Conservation (phyloP, 2,329 filamentous ascomycete genomes). For the Alternaria sp. region DNA sequence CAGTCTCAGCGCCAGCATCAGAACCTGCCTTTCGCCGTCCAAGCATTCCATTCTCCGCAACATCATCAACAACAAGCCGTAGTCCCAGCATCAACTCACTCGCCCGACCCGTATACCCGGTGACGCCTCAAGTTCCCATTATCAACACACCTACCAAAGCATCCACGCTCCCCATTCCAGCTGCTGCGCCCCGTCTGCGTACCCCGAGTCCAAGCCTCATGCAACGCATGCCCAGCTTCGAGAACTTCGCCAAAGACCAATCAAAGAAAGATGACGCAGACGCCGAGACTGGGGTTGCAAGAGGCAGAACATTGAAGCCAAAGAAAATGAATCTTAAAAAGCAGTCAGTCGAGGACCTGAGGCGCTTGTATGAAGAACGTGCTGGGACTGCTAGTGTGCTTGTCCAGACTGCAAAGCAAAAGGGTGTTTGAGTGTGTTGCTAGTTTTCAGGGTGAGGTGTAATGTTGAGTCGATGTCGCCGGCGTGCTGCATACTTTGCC, state of each 20-base stretch:
- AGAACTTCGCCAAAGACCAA: constrained; percentile 26
- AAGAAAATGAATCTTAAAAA: constrained; percentile 53
- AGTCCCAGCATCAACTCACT: constrained; percentile 45
- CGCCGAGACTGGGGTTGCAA: constrained; percentile 11
- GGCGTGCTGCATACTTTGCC: neutral
- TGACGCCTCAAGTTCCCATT: constrained; percentile 24
- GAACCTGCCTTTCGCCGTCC: constrained; percentile 37
- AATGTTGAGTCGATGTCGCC: neutral
- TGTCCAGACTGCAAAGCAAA: constrained; percentile 19
- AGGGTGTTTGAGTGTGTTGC: neutral
- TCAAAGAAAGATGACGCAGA: constrained; percentile 18
- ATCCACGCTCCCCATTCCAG: constrained; percentile 38
- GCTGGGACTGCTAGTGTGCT: constrained; percentile 49
- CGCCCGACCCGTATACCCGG: constrained; percentile 45
- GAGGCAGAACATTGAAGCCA: constrained; percentile 30
- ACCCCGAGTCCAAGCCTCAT: constrained; percentile 52
- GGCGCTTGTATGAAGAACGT: constrained; percentile 57
- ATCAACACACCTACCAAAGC: constrained; percentile 37
- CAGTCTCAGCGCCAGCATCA: constrained; percentile 21
- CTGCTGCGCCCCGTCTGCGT: constrained; percentile 32
- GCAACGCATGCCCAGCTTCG: constrained; percentile 55
- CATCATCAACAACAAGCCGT: constrained; percentile 23
- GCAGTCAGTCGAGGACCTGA: constrained; percentile 55
- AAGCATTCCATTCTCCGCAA: constrained; percentile 37
- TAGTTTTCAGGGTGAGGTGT: neutral